Base-by-base conservation (phyloP, 1,284 basidiomycete genomes). In the Apiotrichum gracile region DNA sequence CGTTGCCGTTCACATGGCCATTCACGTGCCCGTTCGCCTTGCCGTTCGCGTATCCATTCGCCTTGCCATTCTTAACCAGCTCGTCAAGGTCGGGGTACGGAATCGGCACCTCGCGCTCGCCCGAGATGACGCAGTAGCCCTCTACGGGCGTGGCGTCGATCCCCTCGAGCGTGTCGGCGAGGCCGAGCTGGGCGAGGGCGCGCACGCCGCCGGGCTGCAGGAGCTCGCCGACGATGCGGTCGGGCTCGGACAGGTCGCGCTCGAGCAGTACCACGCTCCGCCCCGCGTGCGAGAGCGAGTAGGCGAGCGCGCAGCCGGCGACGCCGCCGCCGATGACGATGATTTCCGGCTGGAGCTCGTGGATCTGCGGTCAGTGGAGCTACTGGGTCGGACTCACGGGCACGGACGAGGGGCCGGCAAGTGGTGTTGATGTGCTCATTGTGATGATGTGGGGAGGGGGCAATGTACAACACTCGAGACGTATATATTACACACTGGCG, bases 171-270 rank as follows among this genome's bases (percentile, higher is more conserved):
- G 78, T 77, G 49, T 84, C 82, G 1, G 47, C 56, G 64, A 98
- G 75, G 2, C 91, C 93, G 19, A 99, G 82, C 51, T 82, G 77
- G 57, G 83, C 76, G 45, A 98, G 78, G 0, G 91, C 85, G 4
- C 80, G 78, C 21, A 93, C 85, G 6, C 96, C 96, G 1, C 88
- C 93, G 0, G 96, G 96, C 68, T 98, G 94, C 21, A 99, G 79
- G 1, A 98, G 83, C 75, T 99, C 96, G 34, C 96, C 94, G 35
- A 98, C 94, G 64, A 99, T 97, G 24, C 94, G 83, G 79, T 97
- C 91, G 0, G 96, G 94, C 72, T 93, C 87, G 0, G 85, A 80
- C 13, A 97, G 80, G 37, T 94, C 94, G 43, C 92, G 83, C 75
- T 96, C 91, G 56, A 96, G 77, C 3, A 94, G 76, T 21, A 85